Percentiles rank a stretch among this genome's conserved stretches.
Conservation (phyloP, 2,329 filamentous ascomycete species). For the Neopestalotiopsis clavispora region DNA sequence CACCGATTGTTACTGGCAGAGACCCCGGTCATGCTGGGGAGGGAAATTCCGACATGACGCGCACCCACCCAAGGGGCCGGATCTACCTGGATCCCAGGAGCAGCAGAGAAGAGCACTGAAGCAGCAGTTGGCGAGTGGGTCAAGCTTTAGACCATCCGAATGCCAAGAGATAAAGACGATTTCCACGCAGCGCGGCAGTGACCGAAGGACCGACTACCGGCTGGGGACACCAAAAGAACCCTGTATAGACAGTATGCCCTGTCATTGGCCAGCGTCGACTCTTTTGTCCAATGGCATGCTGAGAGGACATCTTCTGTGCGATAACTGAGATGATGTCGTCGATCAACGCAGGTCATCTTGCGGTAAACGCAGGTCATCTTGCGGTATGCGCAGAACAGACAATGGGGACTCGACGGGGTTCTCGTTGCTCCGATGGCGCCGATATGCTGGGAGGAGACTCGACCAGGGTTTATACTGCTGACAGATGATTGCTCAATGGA, state of each 20-base stretch:
- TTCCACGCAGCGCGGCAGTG: not conserved
- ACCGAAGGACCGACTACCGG: constrained; percentile 11
- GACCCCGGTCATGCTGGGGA: not conserved
- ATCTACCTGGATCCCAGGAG: not conserved
- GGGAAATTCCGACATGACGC: not conserved
- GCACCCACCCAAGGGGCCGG: not conserved
- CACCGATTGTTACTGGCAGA: not conserved
- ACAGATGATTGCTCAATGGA: not conserved
- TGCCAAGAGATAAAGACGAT: constrained; percentile 13
- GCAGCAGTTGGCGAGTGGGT: not conserved
- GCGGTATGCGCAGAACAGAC: not conserved
- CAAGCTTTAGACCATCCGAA: not conserved
- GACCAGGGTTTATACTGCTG: not conserved
- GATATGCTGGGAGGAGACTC: not conserved
- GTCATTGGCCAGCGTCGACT: not conserved
- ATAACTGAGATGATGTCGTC: not conserved
- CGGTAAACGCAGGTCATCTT: too few species aligned
- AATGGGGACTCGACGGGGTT: not conserved
- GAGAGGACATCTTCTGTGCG: not conserved
- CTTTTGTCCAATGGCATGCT: not conserved
- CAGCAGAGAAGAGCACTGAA: too few species aligned
- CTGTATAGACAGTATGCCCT: not conserved
- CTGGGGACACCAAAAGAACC: not conserved
- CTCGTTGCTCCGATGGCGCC: not conserved
- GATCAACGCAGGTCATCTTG: not conserved